Conservation (phyloP, 2,329 filamentous ascomycete genomes). For the Pseudocercospora pini-densiflorae region DNA sequence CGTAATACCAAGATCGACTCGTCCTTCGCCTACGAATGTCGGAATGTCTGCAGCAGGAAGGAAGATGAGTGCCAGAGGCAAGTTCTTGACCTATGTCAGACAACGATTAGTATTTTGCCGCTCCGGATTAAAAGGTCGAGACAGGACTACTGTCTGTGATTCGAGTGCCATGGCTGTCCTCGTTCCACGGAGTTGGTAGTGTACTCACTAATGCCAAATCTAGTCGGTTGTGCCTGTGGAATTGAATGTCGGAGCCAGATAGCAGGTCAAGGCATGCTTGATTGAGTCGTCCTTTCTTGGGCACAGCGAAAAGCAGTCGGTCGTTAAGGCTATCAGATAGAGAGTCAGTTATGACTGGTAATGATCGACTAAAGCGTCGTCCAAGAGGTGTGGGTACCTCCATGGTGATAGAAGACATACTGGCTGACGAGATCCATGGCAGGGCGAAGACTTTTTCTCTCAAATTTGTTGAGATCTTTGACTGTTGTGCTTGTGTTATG, state of each 20-base stretch:
- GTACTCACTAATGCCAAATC: slow-evolving; percentile 79
- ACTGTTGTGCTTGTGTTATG: slow-evolving; percentile 5
- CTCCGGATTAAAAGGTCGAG: too few relatives aligned
- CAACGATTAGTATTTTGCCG: not conserved
- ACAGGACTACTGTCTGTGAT: too few relatives aligned
- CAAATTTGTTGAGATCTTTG: slow-evolving; percentile 1
- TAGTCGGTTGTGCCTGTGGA: slow-evolving; percentile 89
- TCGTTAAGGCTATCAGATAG: slow-evolving; percentile 74
- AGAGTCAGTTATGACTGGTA: slow-evolving; percentile 44
- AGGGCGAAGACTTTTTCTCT: not conserved
- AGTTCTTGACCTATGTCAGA: slow-evolving; percentile 71
- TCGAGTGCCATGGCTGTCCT: too few relatives aligned
- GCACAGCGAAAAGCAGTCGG: slow-evolving; percentile 93
- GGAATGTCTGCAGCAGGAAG: slow-evolving; percentile 97
- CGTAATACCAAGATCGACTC: slow-evolving; percentile 92
- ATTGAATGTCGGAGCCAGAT: slow-evolving; percentile 93
- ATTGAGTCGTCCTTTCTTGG: slow-evolving; percentile 97
- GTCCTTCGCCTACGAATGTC: slow-evolving; percentile 93
- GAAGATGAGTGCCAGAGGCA: slow-evolving; percentile 93
- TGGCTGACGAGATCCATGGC: slow-evolving; percentile 43
- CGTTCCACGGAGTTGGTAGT: too few relatives aligned
- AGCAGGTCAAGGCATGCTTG: slow-evolving; percentile 87
- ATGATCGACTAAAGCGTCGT: slow-evolving; percentile 34
- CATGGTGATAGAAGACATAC: slow-evolving; percentile 33
- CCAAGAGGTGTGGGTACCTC: not conserved